Conservation (phyloP, 352 stramenopile species). For the Globisporangium splendens region DNA sequence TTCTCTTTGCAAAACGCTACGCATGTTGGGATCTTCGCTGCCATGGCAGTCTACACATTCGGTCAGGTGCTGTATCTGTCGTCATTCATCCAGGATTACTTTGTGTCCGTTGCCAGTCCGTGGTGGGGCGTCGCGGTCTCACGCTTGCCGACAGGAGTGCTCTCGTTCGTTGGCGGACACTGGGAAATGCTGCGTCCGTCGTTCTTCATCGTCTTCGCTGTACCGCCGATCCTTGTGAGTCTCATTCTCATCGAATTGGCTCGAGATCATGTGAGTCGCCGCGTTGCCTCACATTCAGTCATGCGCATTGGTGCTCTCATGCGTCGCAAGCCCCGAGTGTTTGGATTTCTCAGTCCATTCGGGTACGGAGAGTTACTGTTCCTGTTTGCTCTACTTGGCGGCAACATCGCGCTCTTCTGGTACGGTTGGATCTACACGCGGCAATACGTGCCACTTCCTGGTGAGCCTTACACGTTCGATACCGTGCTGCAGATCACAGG, state of each 20-base stretch:
- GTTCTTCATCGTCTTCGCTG: background rate
- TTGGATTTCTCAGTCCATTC: background rate
- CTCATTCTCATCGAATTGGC: background rate
- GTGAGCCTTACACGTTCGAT: background rate
- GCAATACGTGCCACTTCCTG: background rate
- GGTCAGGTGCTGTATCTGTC: too few species aligned
- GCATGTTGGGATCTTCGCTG: too few species aligned
- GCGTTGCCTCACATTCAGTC: background rate
- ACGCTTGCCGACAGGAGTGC: background rate
- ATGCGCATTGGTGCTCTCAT: background rate
- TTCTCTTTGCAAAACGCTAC: too few species aligned
- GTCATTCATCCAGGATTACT: too few species aligned
- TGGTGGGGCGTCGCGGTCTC: background rate
- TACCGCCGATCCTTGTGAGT: background rate
- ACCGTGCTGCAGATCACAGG: conserved; percentile 16
- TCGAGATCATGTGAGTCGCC: background rate
- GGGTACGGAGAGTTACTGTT: background rate
- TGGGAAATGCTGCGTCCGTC: background rate
- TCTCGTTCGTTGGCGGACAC: background rate
- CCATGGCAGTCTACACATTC: too few species aligned
- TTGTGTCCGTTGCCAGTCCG: too few species aligned
- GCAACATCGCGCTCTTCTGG: background rate
- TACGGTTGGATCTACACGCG: background rate
- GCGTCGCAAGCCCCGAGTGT: background rate
- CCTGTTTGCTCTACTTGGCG: background rate